Evolutionary conservation across 129 eudicot species (phyloP), one percentile per base, ranked within the genome.

Genomic region (Logfia minima): DNA sequence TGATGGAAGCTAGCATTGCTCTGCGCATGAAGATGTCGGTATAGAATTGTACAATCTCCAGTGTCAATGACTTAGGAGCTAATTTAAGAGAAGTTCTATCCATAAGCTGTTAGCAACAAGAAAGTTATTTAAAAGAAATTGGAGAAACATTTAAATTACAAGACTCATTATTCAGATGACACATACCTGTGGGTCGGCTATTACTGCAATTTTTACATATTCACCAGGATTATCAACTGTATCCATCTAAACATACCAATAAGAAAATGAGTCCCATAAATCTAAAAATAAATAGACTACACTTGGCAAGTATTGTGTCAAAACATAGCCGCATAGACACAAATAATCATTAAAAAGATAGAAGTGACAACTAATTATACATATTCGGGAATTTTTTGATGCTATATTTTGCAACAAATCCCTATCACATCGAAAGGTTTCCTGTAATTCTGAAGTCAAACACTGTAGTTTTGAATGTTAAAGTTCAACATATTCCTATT

Each of bases 121-220:
- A 7, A 83, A 26, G 34, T 10, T 66, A 24, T 31, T 53, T 71
- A 70, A 26, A 72, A 35, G 23, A 4, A 48, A 26, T 58, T 9
- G 67, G 55, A 37, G 8, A 63, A 14, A 18, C 58, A 62, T 75
- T 24, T 22, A 29, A 55, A 61, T 32, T 18, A 11, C 45, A 74
- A 35, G 34, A 69, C 65, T 66, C 67, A 52, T 21, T 62, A 8
- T 64, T 43, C 53, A 19, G 60, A 39, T 64, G 43, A 75, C 10
- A 63, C 74, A 21, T 75, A 92, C 99, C 99, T 92, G 99, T 74
- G 99, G 99, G 79, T 92, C 99, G 24, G 99, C 73, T 31, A 95
- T 14, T 66, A 95, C 96, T 71, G 95, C 99, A 59, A 95, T 84
- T 85, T 95, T 95, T 68, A 92, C 95, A 80, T 88, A 90, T 74